These are phyloP conservation scores for Urtica urens DNA, from an alignment of 306 rosid genomes.

Conservation along the genomic window DNA sequence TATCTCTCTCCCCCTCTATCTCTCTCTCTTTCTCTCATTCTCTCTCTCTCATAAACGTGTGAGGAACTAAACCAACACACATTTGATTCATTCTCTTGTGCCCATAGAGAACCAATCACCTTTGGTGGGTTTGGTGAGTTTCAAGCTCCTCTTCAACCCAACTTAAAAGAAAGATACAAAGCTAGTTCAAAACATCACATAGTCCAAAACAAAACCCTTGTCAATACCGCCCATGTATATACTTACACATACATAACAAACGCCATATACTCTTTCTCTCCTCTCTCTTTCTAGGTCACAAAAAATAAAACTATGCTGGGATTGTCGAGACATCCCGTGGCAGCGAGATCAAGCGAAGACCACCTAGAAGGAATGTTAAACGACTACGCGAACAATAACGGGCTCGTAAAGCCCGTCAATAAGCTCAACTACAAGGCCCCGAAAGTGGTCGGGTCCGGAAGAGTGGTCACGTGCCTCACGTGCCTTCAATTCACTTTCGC, in stretches of 20 bases:
- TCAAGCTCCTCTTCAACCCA: neutral
- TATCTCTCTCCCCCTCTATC: neutral
- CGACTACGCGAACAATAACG: too few relatives aligned
- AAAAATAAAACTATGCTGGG: constrained; percentile 30
- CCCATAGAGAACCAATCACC: neutral
- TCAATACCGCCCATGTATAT: neutral
- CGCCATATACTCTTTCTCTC: too few relatives aligned
- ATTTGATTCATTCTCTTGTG: neutral
- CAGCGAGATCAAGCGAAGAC: constrained; percentile 36
- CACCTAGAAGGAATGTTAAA: constrained; percentile 80
- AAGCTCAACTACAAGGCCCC: constrained; percentile 41
- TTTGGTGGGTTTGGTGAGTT: constrained; percentile 26
- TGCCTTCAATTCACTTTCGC: constrained; percentile 86
- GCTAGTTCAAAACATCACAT: neutral
- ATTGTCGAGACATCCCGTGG: constrained; percentile 25
- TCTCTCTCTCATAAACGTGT: neutral
- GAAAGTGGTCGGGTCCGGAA: constrained; percentile 30
- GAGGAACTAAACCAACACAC: neutral
- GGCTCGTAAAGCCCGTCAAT: constrained; percentile 25
- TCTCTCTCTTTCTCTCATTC: neutral
- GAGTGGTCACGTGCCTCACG: constrained; percentile 60
- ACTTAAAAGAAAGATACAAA: neutral
- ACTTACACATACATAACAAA: neutral
- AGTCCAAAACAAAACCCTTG: neutral
- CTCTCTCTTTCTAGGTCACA: neutral